Conservation (phyloP, 2,329 filamentous ascomycete species). For the Pseudogymnoascus sp. region DNA sequence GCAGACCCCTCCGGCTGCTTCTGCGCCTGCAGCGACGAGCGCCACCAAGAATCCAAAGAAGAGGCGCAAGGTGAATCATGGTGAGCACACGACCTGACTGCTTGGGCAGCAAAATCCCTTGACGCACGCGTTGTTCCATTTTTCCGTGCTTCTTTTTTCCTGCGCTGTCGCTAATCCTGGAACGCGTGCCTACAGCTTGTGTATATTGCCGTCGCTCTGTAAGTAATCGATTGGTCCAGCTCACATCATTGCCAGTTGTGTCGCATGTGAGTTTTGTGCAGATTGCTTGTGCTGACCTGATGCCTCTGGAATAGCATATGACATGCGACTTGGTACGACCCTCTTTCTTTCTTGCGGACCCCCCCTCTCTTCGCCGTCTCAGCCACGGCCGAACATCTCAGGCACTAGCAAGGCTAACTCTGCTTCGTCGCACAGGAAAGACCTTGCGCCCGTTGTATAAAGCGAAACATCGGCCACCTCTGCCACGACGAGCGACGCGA, state of each 20-base stretch:
- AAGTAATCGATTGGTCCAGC: constrained; percentile 42
- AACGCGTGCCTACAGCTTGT: constrained; percentile 56
- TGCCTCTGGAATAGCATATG: constrained; percentile 59
- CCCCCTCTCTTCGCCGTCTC: constrained; percentile 16
- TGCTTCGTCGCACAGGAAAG: constrained; percentile 56
- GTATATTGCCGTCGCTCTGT: constrained; percentile 86
- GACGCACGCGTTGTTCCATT: constrained; percentile 16
- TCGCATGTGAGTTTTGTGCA: constrained; percentile 25
- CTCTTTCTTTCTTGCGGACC: constrained; percentile 17
- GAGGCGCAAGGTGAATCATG: constrained; percentile 82
- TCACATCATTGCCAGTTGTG: constrained; percentile 20
- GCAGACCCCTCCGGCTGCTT: constrained; percentile 22
- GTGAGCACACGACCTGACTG: constrained; percentile 36
- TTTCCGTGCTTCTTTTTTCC: constrained; percentile 9
- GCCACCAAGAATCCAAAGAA: constrained; percentile 60
- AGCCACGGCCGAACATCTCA: constrained; percentile 25
- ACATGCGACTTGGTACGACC: constrained; percentile 76
- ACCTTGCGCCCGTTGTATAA: constrained; percentile 94
- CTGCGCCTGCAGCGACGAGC: constrained; percentile 20
- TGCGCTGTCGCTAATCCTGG: constrained; percentile 26
- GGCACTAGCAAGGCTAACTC: constrained; percentile 24
- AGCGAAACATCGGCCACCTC: constrained; percentile 95
- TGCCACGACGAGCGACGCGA: constrained; percentile 97
- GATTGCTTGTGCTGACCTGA: constrained; percentile 28
- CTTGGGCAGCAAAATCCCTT: constrained; percentile 17